A percentile compares a stretch with the other conserved stretches of the same genome.
These are phyloP conservation scores for Edaphochlamys debaryana DNA, from an alignment of 139 green algal genomes.

Conservation along the genomic window DNA sequence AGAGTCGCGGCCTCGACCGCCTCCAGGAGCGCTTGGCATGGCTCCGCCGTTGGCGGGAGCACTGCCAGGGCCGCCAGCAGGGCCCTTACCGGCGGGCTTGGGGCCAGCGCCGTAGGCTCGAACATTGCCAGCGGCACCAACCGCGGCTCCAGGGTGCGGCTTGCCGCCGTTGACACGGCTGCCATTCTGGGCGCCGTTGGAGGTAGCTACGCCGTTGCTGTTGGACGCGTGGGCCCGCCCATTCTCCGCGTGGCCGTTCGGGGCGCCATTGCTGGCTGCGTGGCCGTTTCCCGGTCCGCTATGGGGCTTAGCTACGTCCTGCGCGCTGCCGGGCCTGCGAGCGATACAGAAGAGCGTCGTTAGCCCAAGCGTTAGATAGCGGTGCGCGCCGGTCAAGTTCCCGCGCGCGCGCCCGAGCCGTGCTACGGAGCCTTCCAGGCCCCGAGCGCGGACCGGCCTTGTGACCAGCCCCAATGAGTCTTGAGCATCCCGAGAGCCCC, in stretches of 20 bases:
- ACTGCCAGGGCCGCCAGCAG: no score
- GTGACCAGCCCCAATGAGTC: no score
- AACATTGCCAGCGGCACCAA: background rate
- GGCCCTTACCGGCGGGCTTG: background rate
- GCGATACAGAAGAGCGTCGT: no score
- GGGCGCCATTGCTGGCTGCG: background rate
- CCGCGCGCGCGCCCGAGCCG: no score
- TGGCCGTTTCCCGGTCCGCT: background rate
- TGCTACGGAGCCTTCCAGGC: no score
- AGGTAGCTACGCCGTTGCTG: slow-evolving; percentile 9
- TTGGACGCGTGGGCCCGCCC: background rate
- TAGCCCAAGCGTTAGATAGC: no score
- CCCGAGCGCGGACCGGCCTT: no score
- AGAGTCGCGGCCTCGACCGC: slow-evolving; percentile 12
- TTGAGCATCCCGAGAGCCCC: no score
- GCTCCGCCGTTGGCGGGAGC: background rate
- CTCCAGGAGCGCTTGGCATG: background rate
- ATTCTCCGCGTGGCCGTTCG: slow-evolving; percentile 22
- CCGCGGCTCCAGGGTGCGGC: no score
- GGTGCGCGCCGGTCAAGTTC: no score
- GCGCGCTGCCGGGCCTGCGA: slow-evolving; percentile 11
- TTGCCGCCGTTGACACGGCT: background rate
- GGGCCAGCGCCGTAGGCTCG: background rate
- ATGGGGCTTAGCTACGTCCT: slow-evolving; percentile 25
- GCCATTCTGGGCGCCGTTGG: background rate